Evolutionary conservation across 2,329 filamentous ascomycete genomes (phyloP).

Genomic region (Aurifilum marmelostoma): DNA sequence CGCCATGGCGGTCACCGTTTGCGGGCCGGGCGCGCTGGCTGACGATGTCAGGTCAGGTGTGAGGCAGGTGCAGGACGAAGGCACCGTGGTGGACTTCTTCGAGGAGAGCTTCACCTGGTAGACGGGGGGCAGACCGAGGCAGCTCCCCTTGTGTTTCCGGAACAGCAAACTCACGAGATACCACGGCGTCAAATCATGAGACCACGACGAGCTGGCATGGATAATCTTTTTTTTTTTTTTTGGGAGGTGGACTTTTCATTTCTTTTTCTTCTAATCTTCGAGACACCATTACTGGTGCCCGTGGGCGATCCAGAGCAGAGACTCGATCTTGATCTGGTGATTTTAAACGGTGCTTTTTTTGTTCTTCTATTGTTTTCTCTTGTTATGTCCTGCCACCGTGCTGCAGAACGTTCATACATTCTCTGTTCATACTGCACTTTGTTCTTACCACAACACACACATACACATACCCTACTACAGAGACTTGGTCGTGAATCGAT

Average conservation of each 20-base stretch:
- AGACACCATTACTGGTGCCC: constrained; percentile 9
- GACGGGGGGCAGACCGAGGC: constrained; percentile 22
- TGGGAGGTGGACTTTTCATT: neutral
- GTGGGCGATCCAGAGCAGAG: constrained; percentile 11
- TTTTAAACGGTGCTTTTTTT: neutral
- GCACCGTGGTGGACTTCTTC: constrained; percentile 70
- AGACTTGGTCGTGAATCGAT: neutral
- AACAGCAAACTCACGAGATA: constrained; percentile 21
- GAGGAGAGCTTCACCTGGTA: constrained; percentile 78
- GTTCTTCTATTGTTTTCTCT: constrained; percentile 7
- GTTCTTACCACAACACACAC: neutral
- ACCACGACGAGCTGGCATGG: constrained; percentile 12
- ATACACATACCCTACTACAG: neutral
- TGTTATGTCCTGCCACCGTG: neutral
- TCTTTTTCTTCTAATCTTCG: constrained; percentile 1
- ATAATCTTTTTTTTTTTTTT: neutral
- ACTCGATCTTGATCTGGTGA: constrained; percentile 21
- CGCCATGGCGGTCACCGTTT: constrained; percentile 85
- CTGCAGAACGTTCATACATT: constrained; percentile 17
- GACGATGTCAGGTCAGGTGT: constrained; percentile 76
- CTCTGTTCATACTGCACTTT: constrained; percentile 23
- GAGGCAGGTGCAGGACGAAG: constrained; percentile 62
- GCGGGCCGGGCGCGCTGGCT: constrained; percentile 73
- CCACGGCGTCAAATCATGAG: constrained; percentile 26
- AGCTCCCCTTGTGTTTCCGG: neutral